Conservation (phyloP, 192 early-diverging fungal genomes). For the Funneliformis mosseae region DNA sequence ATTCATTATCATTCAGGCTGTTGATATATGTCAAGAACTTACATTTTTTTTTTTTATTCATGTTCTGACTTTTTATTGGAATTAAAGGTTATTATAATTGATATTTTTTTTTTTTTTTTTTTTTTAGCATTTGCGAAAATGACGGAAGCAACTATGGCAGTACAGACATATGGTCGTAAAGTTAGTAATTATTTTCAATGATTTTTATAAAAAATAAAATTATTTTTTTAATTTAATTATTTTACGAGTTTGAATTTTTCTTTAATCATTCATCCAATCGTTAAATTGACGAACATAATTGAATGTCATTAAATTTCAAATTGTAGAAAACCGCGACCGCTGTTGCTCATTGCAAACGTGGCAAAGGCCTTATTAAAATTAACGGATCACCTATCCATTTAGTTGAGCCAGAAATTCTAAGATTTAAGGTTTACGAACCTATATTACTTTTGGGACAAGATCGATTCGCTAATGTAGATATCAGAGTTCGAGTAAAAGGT, state of each 20-base stretch:
- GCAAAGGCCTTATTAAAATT: slow-evolving; percentile 95
- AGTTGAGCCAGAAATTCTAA: slow-evolving; percentile 95
- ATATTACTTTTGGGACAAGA: slow-evolving; percentile 95
- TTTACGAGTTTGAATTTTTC: no score
- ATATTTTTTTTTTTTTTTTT: not conserved
- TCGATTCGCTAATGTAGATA: slow-evolving; percentile 94
- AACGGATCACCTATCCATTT: slow-evolving; percentile 97
- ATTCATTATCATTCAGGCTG: not conserved
- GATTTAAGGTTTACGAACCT: slow-evolving; percentile 99
- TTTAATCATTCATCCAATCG: not conserved
- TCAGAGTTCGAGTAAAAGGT: slow-evolving; percentile 94
- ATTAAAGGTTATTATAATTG: no score
- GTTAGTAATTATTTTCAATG: slow-evolving; percentile 40
- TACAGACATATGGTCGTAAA: slow-evolving; percentile 81
- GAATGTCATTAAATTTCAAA: no score
- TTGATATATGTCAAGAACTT: not conserved
- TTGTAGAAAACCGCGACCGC: slow-evolving; percentile 96
- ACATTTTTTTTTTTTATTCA: not conserved
- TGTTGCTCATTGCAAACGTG: slow-evolving; percentile 98
- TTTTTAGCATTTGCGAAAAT: not conserved
- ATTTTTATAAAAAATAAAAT: no score
- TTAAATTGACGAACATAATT: no score
- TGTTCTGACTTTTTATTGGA: not conserved
- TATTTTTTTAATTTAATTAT: not conserved
- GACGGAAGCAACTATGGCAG: slow-evolving; percentile 56